These are phyloP conservation scores for Sugiyamaella mastotermitis DNA, from an alignment of 805 yeast genomes.

Conservation along the genomic window DNA sequence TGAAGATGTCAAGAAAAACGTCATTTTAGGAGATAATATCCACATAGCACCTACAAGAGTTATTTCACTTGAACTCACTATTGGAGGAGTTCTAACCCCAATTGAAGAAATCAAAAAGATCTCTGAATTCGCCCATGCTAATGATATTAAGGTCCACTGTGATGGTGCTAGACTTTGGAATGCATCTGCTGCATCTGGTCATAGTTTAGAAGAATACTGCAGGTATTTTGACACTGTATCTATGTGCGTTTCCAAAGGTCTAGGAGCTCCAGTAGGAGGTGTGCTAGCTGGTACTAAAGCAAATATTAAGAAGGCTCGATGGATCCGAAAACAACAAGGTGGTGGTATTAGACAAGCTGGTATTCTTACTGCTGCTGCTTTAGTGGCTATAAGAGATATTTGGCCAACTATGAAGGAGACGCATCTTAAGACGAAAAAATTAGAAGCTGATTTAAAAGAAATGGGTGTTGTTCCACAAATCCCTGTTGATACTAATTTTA, in stretches of 20 bases:
- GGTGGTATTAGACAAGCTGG: slow-evolving; percentile 93
- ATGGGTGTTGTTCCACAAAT: slow-evolving; percentile 51
- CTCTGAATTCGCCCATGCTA: slow-evolving; percentile 58
- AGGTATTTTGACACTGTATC: slow-evolving; percentile 81
- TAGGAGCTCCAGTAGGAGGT: slow-evolving; percentile 93
- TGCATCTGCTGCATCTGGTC: slow-evolving; percentile 71
- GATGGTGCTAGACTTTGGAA: slow-evolving; percentile 97
- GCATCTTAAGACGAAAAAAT: slow-evolving; percentile 45
- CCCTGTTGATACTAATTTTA: slow-evolving; percentile 84
- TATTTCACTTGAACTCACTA: slow-evolving; percentile 79
- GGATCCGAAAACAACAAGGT: slow-evolving; percentile 86
- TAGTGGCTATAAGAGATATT: slow-evolving; percentile 68
- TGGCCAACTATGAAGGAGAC: slow-evolving; percentile 48
- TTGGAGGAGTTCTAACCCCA: slow-evolving; percentile 79
- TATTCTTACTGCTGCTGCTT: slow-evolving; percentile 72
- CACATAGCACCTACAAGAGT: slow-evolving; percentile 86
- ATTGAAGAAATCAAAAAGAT: slow-evolving; percentile 69
- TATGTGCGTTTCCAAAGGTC: slow-evolving; percentile 78
- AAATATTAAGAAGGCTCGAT: slow-evolving; percentile 65
- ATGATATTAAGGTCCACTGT: slow-evolving; percentile 61
- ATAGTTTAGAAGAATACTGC: slow-evolving; percentile 67
- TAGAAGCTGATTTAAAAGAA: slow-evolving; percentile 31
- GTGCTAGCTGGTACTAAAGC: slow-evolving; percentile 63
- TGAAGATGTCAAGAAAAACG: slow-evolving; percentile 64
- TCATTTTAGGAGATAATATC: slow-evolving; percentile 72